Evolutionary conservation across 2,329 filamentous ascomycete species (phyloP), one percentile per base, ranked within the genome.

Genomic region (Intubia oerlemansii): DNA sequence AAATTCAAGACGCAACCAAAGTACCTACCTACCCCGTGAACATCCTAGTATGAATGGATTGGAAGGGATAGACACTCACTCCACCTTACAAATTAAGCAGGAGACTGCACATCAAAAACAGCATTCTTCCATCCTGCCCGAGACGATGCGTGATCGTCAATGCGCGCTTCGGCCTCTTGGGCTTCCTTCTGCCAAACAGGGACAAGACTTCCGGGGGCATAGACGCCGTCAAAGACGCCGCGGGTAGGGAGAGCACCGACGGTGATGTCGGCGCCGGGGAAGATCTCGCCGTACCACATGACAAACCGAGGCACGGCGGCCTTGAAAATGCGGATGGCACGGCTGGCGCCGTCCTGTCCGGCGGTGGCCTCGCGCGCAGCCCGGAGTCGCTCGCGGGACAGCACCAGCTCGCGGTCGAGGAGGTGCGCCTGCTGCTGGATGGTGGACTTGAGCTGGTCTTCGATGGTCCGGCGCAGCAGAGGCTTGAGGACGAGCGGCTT

Each of bases 121-220:
- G 69, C 70, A 47, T 91, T 92, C 39, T 76, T 64, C 82, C 82
- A 92, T 0, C 76, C 77, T 5, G 14, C 7, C 10, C 6, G 24
- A 1, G n/a, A n/a, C n/a, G n/a, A n/a, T n/a, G 31, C 27, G 8
- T 12, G 16, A 5, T 33, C 28, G 38, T 84, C 69, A 21, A 91
- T 66, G 23, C 69, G 61, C 48, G 90, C 77, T 13, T 59, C 60
- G 0, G 79, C 81, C 35, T 60, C 57, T 14, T 56, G 51, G 0
- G 68, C 81, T 50, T 91, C 76, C 38, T 82, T 73, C 38, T 85
- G 67, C 80, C 81, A 92, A n/a, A 91, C 50, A 51, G 78, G 82
- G 29, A 88, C 77, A 16, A 93, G 55, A 47, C 82, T 92, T 1
- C 81, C 84, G 0, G 85, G 85, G 1, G 85, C 74, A 51, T 92